A percentile compares a stretch with the other conserved stretches of the same genome.
phyloP scores from a whole-genome alignment of 2,329 filamentous ascomycete species.

The Xenoacremonium recifei region DNA sequence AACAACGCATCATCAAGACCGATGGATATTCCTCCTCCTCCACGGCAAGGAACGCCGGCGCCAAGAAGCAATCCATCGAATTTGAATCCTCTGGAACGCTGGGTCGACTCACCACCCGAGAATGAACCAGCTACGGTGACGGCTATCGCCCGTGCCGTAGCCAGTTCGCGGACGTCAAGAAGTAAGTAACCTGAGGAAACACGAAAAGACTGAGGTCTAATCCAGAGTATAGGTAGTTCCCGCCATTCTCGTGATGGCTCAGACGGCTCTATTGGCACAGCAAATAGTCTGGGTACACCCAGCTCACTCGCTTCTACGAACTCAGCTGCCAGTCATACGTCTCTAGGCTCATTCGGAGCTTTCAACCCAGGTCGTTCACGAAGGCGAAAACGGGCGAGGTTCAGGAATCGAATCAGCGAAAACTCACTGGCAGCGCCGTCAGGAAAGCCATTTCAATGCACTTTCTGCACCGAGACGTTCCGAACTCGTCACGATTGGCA shows the following conservation, averaged over 20 bases:
- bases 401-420: slow-evolving; percentile 1
- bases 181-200: slow-evolving; percentile 33
- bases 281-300: neutral
- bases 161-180: slow-evolving; percentile 9
- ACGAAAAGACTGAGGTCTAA: no score
- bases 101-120: slow-evolving; percentile 33
- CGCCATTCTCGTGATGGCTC: no score
- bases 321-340: slow-evolving; percentile 5
- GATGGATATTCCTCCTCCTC: slow-evolving; percentile 57
- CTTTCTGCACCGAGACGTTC: slow-evolving; percentile 45
- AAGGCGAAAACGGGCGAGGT: slow-evolving; percentile 7
- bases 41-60: slow-evolving; percentile 35
- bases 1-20: neutral
- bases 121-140: slow-evolving; percentile 30
- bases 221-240: no score
- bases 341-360: neutral
- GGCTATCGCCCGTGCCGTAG: slow-evolving; percentile 29
- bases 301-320: slow-evolving; percentile 14
- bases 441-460: slow-evolving; percentile 37
- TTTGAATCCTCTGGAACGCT: slow-evolving; percentile 28
- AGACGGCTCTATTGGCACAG: no score
- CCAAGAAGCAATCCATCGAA: slow-evolving; percentile 2
- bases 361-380: slow-evolving; percentile 4
- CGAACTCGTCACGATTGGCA: slow-evolving; percentile 45
- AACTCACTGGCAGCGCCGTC: slow-evolving; percentile 1